phyloP scores from a whole-genome alignment of 495 filamentous ascomycete genomes.

The Podospora comata region DNA sequence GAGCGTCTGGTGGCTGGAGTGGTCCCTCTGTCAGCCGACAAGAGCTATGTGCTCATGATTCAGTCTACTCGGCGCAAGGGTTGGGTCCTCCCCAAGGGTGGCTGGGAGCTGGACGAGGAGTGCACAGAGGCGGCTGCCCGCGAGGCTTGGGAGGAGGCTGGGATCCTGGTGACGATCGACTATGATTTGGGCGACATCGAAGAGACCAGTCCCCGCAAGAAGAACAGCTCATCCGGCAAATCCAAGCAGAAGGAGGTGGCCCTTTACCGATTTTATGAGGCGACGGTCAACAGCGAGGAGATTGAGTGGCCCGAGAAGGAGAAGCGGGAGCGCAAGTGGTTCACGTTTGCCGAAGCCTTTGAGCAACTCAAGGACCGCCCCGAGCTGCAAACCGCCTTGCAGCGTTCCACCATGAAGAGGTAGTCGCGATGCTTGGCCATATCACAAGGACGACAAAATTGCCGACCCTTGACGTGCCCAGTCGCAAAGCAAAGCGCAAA shows the following conservation, averaged over 20 bases:
- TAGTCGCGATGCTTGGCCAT: constrained; percentile 24
- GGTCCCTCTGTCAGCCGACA: constrained; percentile 64
- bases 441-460: constrained; percentile 11
- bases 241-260: constrained; percentile 65
- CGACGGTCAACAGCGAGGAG: constrained; percentile 76
- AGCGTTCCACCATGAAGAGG: constrained; percentile 68
- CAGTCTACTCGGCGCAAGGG: constrained; percentile 81
- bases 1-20: constrained; percentile 94
- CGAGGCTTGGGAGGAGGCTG: constrained; percentile 98
- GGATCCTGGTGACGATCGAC: constrained; percentile 76
- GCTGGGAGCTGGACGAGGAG: constrained; percentile 92
- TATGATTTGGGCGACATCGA: constrained; percentile 81
- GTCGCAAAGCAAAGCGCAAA: neutral
- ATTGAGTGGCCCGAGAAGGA: constrained; percentile 89
- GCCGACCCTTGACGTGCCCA: no score
- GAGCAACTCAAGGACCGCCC: constrained; percentile 72
- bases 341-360: constrained; percentile 76
- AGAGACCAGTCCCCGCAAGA: constrained; percentile 66
- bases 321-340: constrained; percentile 86
- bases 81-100: constrained; percentile 97
- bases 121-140: constrained; percentile 56
- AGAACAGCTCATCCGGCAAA: constrained; percentile 32
- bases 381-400: constrained; percentile 82
- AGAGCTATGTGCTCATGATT: constrained; percentile 83
- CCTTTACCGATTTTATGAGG: constrained; percentile 86